Base-by-base conservation (phyloP, 1,284 basidiomycete species). In the Coriolopsis trogii region DNA sequence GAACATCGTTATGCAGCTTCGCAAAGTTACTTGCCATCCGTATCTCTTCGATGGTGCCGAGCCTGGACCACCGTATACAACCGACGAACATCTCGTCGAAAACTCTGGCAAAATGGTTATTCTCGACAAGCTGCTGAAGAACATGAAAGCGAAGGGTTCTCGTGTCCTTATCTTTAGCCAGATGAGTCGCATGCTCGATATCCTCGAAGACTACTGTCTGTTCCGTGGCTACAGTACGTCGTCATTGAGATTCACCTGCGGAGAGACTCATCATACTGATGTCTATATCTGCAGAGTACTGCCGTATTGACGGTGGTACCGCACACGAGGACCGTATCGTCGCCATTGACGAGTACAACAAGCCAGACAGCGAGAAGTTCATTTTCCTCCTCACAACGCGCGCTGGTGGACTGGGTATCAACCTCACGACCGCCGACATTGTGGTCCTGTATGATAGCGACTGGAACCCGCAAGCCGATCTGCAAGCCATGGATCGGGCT, bases 1-100 rank as follows among this genome's bases (percentile, higher is more conserved):
- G 84, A 99, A 99, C 73, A 97, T 99, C 77, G 97, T 99, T 58
- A 99, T 99, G 97, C 97, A 99, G 79, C 79, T 91, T 33, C 84
- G 88, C 37, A 91, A 92, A 77, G 89, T 91, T 10, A 89, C 88
- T 6, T 91, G 89, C 56, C 90, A 92, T 65, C 89, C 89, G 0
- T 92, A 92, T 63, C 78, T 95, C 29, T 94, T 94, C 63, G 91
- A 94, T 62, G 91, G 91, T 6, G 93, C 91, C 26, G 94, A 99
- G 77, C 97, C 97, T 1, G 96, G 96, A 24, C 97, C 96, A 1
- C 97, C 96, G 0, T 99, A 95, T 70, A 99, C 96, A 1, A 99
- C 96, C 1, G 97, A 98, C 69, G 95, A 98, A 73, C 97, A 99
- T 68, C 79, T 99, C 30, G 81, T 99, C 59, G 80, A 95, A 62